Base-by-base conservation (phyloP, 1,284 basidiomycete species). In the Cryptococcus jaspeensis region DNA sequence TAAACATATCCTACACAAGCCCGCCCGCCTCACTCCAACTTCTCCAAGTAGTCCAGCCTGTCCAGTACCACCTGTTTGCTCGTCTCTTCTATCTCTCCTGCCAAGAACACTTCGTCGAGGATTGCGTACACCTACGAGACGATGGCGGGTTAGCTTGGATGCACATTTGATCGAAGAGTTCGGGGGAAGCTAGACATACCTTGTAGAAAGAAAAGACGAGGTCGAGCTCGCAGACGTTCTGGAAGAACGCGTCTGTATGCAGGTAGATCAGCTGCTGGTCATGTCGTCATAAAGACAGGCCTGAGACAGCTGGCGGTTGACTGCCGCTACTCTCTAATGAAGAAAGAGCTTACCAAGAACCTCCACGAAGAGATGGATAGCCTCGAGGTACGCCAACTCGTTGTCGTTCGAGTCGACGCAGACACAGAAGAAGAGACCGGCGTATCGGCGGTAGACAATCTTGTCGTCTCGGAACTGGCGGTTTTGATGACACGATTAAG, bases 181-280 rank as follows among this genome's bases (percentile, higher is more conserved):
- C 16, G 13, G 11, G 7, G 15, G 32, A 18, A 38, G 36, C 42
- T 44, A 22, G 28, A 56, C 73, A 41, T 55, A 88, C 92, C 82
- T 98, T 97, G 81, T 98, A 98, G 77, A 99, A 99, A 72, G 97
- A 97, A 81, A 98, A 99, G 2, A 99, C 95, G 2, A 99, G 84
- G 72, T 99, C 84, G 18, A 98, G 83, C 77, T 98, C 94, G 79
- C 94, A 97, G 0, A 99, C 95, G 69, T 97, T 97, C 74, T 95
- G 92, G 72, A 99, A 99, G 81, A 97, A 98, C 0, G 92, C 87
- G 73, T 98, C 94, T 94, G 61, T n/a, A 23, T 18, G 28, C 18
- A 42, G 22, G 25, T 13, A 16, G 18, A 40, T 16, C 47, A 38
- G 23, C 45, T 40, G 43, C 37, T 12, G 28, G 4, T 12, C 35